Evolutionary conservation across 2,329 filamentous ascomycete genomes (phyloP).

Genomic region (Colletotrichum plurivorum): DNA sequence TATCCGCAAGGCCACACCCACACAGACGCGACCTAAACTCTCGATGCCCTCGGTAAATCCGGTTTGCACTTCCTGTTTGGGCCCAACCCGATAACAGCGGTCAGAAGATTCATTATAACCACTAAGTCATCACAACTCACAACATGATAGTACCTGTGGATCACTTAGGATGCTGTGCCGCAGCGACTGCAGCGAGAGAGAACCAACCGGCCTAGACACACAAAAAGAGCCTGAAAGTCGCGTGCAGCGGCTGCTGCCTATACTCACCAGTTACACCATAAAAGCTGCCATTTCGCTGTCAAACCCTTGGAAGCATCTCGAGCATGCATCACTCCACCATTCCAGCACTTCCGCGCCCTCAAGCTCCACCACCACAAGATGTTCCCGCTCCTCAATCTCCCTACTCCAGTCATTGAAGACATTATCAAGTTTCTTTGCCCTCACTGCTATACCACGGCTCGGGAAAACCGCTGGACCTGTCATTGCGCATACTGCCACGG

Average conservation of each 20-base stretch:
- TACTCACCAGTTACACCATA: too few species aligned
- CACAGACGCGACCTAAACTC: too few species aligned
- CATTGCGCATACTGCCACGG: not conserved
- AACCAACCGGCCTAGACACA: too few species aligned
- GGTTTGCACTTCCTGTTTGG: not conserved
- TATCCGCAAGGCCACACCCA: too few species aligned
- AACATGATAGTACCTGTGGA: not conserved
- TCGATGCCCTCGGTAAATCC: too few species aligned
- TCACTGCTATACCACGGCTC: not conserved
- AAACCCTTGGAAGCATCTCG: too few species aligned
- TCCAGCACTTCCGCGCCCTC: not conserved
- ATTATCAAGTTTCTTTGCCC: not conserved
- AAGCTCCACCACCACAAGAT: not conserved
- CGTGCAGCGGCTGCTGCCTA: too few species aligned
- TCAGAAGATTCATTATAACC: not conserved
- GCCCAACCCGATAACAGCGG: not conserved
- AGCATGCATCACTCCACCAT: not conserved
- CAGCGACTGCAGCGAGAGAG: too few species aligned
- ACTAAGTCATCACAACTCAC: not conserved
- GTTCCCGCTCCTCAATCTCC: not conserved
- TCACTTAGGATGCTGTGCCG: not conserved
- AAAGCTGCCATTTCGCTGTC: too few species aligned
- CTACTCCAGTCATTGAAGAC: not conserved
- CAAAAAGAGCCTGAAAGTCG: too few species aligned
- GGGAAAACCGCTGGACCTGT: not conserved